Percentiles rank a stretch among this genome's conserved stretches.
These are phyloP conservation scores for Coccinonectria pachysandricola DNA, from an alignment of 2,329 filamentous ascomycete genomes.

Conservation along the genomic window DNA sequence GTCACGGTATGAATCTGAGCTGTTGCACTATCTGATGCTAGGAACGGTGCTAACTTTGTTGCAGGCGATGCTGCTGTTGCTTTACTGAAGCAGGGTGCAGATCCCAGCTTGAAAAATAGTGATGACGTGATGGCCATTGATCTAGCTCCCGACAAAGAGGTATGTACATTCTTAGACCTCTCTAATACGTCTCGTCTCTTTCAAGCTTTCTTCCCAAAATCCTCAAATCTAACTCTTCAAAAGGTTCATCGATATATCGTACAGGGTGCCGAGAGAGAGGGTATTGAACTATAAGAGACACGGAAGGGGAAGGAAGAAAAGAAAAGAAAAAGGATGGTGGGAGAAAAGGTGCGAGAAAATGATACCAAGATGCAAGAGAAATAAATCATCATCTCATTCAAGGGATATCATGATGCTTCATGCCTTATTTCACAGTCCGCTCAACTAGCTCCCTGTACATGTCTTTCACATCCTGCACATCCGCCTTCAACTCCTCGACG, in stretches of 20 bases:
- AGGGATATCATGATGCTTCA: slow-evolving; percentile 2
- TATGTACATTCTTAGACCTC: slow-evolving; percentile 32
- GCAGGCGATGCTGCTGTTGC: slow-evolving; percentile 70
- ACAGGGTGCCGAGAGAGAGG: slow-evolving; percentile 71
- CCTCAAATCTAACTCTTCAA: slow-evolving; percentile 13
- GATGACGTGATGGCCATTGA: slow-evolving; percentile 67
- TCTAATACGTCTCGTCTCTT: slow-evolving; percentile 4
- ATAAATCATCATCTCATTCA: slow-evolving; percentile 5
- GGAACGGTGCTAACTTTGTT: neutral
- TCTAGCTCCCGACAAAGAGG: slow-evolving; percentile 76
- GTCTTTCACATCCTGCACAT: slow-evolving; percentile 86
- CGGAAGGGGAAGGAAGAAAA: slow-evolving; percentile 6
- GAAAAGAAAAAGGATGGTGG: slow-evolving; percentile 4
- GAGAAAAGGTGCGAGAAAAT: slow-evolving; percentile 7
- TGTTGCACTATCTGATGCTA: neutral
- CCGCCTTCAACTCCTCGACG: slow-evolving; percentile 80
- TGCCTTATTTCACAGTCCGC: slow-evolving; percentile 65
- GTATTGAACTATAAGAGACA: slow-evolving; percentile 47
- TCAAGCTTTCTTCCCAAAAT: no score
- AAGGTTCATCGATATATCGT: slow-evolving; percentile 69
- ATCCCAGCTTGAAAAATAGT: slow-evolving; percentile 63
- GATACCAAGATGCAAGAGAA: slow-evolving; percentile 3
- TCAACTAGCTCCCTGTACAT: slow-evolving; percentile 93
- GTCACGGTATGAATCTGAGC: slow-evolving; percentile 42
- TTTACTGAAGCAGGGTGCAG: slow-evolving; percentile 75